These are phyloP conservation scores for Camellia lanceoleosa DNA, from an alignment of 148 eudicot species.

Conservation along the genomic window DNA sequence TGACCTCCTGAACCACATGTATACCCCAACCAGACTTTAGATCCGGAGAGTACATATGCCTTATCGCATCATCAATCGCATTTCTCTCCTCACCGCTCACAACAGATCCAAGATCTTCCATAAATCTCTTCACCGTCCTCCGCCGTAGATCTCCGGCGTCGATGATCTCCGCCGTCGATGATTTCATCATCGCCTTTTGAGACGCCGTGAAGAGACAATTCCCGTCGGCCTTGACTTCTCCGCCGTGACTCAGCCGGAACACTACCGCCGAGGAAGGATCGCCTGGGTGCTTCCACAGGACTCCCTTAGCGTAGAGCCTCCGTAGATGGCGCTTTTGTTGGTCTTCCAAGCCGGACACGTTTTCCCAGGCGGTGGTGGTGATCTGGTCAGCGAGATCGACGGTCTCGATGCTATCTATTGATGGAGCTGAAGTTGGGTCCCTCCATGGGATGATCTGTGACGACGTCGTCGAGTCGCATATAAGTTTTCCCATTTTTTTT, in stretches of 20 bases:
- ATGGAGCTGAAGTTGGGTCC: slow-evolving; percentile 36
- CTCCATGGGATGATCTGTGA: slow-evolving; percentile 59
- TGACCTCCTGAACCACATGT: slow-evolving; percentile 82
- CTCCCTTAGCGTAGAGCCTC: slow-evolving; percentile 57
- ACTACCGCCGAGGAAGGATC: slow-evolving; percentile 37
- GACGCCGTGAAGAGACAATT: slow-evolving; percentile 80
- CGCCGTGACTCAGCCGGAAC: slow-evolving; percentile 72
- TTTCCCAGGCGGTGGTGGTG: slow-evolving; percentile 46
- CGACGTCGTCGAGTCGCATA: slow-evolving; percentile 58
- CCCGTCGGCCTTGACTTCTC: slow-evolving; percentile 86
- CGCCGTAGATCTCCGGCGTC: slow-evolving; percentile 52
- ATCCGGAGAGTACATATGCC: slow-evolving; percentile 76
- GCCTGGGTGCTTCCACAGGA: slow-evolving; percentile 69
- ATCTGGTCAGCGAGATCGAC: slow-evolving; percentile 19
- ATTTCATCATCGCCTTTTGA: slow-evolving; percentile 40
- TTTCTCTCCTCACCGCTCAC: slow-evolving; percentile 39
- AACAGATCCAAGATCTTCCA: slow-evolving; percentile 53
- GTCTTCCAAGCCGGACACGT: slow-evolving; percentile 62
- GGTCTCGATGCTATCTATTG: slow-evolving; percentile 17
- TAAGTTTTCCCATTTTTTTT: slow-evolving; percentile 65
- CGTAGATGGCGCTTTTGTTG: slow-evolving; percentile 44
- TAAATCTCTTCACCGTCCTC: slow-evolving; percentile 59
- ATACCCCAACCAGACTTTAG: slow-evolving; percentile 78
- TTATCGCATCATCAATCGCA: slow-evolving; percentile 49
- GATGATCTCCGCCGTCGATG: slow-evolving; percentile 6